Evolutionary conservation across 345 rosid species (phyloP).

Genomic region (Moringa oleifera): DNA sequence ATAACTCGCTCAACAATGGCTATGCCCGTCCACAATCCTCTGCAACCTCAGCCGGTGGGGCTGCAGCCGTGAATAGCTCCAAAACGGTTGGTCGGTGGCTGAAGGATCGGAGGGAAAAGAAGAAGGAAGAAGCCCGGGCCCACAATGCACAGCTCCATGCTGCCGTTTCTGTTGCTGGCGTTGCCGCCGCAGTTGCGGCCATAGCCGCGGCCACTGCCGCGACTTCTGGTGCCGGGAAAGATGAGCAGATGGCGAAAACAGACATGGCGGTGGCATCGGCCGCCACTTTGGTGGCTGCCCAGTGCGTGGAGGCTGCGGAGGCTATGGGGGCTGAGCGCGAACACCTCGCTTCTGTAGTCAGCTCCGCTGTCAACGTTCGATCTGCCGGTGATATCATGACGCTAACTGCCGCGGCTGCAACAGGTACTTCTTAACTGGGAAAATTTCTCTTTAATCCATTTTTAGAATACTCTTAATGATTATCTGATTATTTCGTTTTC

Average conservation of each 20-base stretch:
- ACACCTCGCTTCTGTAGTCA: slow-evolving; percentile 61
- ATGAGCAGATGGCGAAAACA: slow-evolving; percentile 78
- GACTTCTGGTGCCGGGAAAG: slow-evolving; percentile 58
- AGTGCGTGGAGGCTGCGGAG: slow-evolving; percentile 88
- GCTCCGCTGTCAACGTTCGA: slow-evolving; percentile 76
- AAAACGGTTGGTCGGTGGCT: slow-evolving; percentile 87
- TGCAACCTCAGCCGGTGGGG: slow-evolving; percentile 20
- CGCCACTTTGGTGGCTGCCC: slow-evolving; percentile 76
- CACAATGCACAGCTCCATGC: slow-evolving; percentile 90
- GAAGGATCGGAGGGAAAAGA: slow-evolving; percentile 81
- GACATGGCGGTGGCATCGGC: slow-evolving; percentile 91
- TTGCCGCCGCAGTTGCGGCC: slow-evolving; percentile 83
- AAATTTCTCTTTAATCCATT: neutral
- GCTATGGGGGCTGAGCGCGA: slow-evolving; percentile 90
- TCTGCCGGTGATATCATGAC: slow-evolving; percentile 88
- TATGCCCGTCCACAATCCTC: slow-evolving; percentile 36
- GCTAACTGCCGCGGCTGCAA: slow-evolving; percentile 83
- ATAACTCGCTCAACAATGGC: slow-evolving; percentile 25
- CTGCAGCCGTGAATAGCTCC: slow-evolving; percentile 37
- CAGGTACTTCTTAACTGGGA: slow-evolving; percentile 34
- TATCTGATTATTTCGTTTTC: too few species aligned
- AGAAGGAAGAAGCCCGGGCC: slow-evolving; percentile 72
- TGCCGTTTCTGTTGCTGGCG: slow-evolving; percentile 76
- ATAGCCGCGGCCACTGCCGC: slow-evolving; percentile 79
- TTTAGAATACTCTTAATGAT: too few species aligned